Conservation (phyloP, 257 asterid genomes). For the Nicotiana otophora region DNA sequence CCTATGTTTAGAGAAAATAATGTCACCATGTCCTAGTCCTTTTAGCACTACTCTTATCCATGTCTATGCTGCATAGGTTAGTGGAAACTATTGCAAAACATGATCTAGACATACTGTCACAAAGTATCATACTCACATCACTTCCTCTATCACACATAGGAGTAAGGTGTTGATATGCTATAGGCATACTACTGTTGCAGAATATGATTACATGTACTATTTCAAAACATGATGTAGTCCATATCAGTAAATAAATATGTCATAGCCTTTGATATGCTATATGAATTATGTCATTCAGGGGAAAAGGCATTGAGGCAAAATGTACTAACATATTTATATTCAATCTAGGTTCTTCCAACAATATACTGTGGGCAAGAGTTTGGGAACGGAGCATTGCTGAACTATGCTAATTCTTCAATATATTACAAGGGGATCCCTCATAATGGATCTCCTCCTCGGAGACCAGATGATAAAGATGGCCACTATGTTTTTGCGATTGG, state of each 20-base stretch:
- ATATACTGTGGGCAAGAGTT: conserved; percentile 57
- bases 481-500: conserved; percentile 68
- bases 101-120: no score
- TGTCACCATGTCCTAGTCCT: background rate
- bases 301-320: background rate
- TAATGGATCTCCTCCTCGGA: conserved; percentile 80
- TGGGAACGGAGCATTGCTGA: conserved; percentile 41
- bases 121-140: background rate
- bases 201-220: background rate
- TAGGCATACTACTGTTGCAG: background rate
- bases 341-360: conserved; percentile 63
- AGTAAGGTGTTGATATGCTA: background rate
- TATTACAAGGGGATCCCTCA: conserved; percentile 66
- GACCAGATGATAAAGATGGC: conserved; percentile 86
- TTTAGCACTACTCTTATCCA: background rate
- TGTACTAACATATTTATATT: background rate
- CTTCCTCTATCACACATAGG: background rate
- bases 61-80: background rate
- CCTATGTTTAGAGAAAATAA: background rate
- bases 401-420: conserved; percentile 65
- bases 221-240: background rate
- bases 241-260: background rate
- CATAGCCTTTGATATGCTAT: background rate
- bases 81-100: background rate
- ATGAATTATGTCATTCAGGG: background rate